These are phyloP conservation scores for Saccharomyces kudriavzevii DNA, from an alignment of 805 yeast genomes.

Conservation along the genomic window DNA sequence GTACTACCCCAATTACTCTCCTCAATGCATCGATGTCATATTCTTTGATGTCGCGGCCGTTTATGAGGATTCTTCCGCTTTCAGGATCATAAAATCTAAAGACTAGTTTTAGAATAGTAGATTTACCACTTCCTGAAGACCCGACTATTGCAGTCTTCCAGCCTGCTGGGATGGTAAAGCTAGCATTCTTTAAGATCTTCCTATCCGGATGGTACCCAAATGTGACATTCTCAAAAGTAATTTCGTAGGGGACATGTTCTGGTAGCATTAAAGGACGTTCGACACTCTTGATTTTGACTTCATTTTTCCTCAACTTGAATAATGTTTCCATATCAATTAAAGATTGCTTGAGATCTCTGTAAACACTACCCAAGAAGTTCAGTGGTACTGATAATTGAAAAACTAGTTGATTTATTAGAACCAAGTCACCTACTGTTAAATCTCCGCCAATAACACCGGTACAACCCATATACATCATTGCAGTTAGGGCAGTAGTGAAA, in stretches of 20 bases:
- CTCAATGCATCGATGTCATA: slow-evolving; percentile 72
- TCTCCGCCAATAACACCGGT: slow-evolving; percentile 79
- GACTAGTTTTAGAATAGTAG: slow-evolving; percentile 73
- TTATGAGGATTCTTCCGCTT: slow-evolving; percentile 70
- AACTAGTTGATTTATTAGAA: slow-evolving; percentile 87
- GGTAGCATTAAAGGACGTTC: slow-evolving; percentile 54
- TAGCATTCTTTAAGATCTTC: slow-evolving; percentile 72
- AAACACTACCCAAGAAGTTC: slow-evolving; percentile 90
- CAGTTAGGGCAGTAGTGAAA: slow-evolving; percentile 82
- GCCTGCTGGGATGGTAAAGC: slow-evolving; percentile 85
- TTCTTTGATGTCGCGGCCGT: slow-evolving; percentile 78
- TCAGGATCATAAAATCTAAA: slow-evolving; percentile 85
- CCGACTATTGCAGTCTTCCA: slow-evolving; percentile 90
- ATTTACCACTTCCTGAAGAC: slow-evolving; percentile 92
- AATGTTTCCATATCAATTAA: slow-evolving; percentile 92
- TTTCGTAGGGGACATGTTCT: slow-evolving; percentile 53
- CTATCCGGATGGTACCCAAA: slow-evolving; percentile 89
- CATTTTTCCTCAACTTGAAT: slow-evolving; percentile 73
- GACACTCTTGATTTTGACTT: slow-evolving; percentile 54
- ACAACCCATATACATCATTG: slow-evolving; percentile 98
- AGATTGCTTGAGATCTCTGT: slow-evolving; percentile 88
- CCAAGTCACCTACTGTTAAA: slow-evolving; percentile 89
- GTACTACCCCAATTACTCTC: slow-evolving; percentile 78
- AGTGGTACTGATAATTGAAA: slow-evolving; percentile 93
- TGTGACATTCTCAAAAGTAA: slow-evolving; percentile 80